Conservation (phyloP, 352 stramenopile genomes). For the Pythium aquatile region DNA sequence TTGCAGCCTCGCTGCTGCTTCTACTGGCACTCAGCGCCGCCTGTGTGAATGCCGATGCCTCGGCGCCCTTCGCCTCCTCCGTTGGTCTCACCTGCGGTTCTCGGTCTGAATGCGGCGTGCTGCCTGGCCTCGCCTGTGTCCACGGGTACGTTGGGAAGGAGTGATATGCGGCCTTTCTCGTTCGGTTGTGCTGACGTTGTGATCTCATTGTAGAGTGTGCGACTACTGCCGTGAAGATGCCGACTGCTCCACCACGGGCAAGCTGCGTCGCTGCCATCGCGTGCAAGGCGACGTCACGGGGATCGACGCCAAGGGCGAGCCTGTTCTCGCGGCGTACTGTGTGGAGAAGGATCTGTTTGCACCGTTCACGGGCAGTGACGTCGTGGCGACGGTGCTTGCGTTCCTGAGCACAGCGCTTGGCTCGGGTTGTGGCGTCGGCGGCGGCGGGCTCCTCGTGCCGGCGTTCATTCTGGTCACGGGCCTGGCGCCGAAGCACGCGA, state of each 20-base stretch:
- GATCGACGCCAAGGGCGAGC: slow-evolving; percentile 30
- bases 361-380: slow-evolving; percentile 69
- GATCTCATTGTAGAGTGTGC: slow-evolving; percentile 41
- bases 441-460: slow-evolving; percentile 95
- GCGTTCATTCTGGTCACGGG: slow-evolving; percentile 96
- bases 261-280: slow-evolving; percentile 65
- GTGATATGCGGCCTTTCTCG: background rate
- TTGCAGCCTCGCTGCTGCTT: background rate
- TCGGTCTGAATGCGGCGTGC: slow-evolving; percentile 65
- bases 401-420: slow-evolving; percentile 89
- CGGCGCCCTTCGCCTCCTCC: slow-evolving; percentile 29
- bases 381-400: slow-evolving; percentile 61
- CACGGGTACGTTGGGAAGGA: slow-evolving; percentile 33
- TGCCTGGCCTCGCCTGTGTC: slow-evolving; percentile 70
- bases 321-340: slow-evolving; percentile 51
- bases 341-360: slow-evolving; percentile 82
- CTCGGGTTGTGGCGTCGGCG: slow-evolving; percentile 90
- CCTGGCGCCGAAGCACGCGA: slow-evolving; percentile 92
- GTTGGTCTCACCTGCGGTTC: slow-evolving; percentile 46
- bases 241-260: slow-evolving; percentile 50
- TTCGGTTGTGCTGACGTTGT: background rate
- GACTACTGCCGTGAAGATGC: slow-evolving; percentile 55
- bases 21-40: slow-evolving; percentile 3
- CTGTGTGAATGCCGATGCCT: background rate
- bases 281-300: slow-evolving; percentile 24